Evolutionary conservation across 2,329 filamentous ascomycete genomes (phyloP), one percentile per base, ranked within the genome.

Genomic region (Incumbomyces delicatus): DNA sequence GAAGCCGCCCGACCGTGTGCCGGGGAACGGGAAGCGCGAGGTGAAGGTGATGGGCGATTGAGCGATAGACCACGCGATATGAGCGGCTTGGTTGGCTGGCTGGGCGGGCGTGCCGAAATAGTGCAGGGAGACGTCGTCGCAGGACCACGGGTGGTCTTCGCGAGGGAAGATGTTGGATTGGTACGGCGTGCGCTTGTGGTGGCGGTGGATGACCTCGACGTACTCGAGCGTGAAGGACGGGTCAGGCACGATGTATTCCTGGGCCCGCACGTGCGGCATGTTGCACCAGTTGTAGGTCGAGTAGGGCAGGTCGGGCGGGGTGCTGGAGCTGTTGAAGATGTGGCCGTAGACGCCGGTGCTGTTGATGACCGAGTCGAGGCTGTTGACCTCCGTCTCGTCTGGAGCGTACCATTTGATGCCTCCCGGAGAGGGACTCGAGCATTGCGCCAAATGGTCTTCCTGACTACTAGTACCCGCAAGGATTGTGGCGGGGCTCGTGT

Each of bases 161-260:
- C 76, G 68, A 0, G 85, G 85, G 57, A 92, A 90, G 0, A 80
- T 78, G 60, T 92, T 94, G 44, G 75, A 72, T 1, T 83, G 77
- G 61, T 92, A 92, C 0, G 85, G 85, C 0, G 85, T 92, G 17
- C 87, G 77, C 61, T 92, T 92, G 64, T 92, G 86, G 61, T 92
- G 87, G 43, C 87, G 77, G 59, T 92, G 86, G 41, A 89, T 83
- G 57, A 89, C 68, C 65, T 90, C 85, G 6, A 90, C 85, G 60
- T 89, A 90, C 57, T 75, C 66, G 42, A 92, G 67, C 56, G 80
- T 69, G 59, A 78, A 87, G n/a, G 74, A 75, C 0, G 64, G 53
- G 1, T 67, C 57, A 0, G 75, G 68, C 50, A 64, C 71, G 12
- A 72, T 62, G 59, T 92, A 92, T 57, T 86, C 83, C 12, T 64